Evolutionary conservation across 1,139 yeast genomes (phyloP).

Genomic region (Geotrichum australiense): DNA sequence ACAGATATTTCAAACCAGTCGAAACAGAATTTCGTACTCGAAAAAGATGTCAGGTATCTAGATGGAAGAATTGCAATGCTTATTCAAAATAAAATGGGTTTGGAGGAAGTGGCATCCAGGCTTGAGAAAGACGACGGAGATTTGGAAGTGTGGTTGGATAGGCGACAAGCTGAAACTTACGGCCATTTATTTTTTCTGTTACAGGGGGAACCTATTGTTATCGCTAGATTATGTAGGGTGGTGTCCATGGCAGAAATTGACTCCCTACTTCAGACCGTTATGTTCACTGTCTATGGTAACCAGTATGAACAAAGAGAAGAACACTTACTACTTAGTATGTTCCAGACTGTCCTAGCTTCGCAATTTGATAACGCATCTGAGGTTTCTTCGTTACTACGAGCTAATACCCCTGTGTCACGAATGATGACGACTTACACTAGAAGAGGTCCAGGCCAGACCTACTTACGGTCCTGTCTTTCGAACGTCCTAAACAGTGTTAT

Average conservation of each 20-base stretch:
- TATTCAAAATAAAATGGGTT: constrained; percentile 38
- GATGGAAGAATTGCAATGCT: constrained; percentile 38
- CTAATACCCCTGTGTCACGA: constrained; percentile 39
- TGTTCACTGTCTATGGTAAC: constrained; percentile 41
- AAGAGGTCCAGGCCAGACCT: constrained; percentile 40
- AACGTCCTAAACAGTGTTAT: constrained; percentile 32
- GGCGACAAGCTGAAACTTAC: constrained; percentile 32
- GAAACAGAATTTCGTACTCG: constrained; percentile 36
- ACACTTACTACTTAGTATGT: constrained; percentile 36
- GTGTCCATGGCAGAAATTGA: constrained; percentile 39
- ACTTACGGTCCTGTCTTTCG: constrained; percentile 34
- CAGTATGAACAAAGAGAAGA: constrained; percentile 41
- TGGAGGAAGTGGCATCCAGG: constrained; percentile 36
- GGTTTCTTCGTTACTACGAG: constrained; percentile 35
- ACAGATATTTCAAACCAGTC: constrained; percentile 35
- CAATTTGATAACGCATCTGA: constrained; percentile 38
- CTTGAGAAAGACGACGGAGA: constrained; percentile 23
- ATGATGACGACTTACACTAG: constrained; percentile 42
- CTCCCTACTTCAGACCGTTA: constrained; percentile 38
- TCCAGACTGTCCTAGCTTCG: constrained; percentile 36
- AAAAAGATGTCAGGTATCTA: constrained; percentile 38
- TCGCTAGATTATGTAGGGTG: constrained; percentile 34
- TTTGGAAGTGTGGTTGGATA: constrained; percentile 25
- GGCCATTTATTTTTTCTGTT: constrained; percentile 37
- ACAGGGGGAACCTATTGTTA: constrained; percentile 38